phyloP scores from a whole-genome alignment of 2,329 filamentous ascomycete genomes.

The Colletotrichum lentis region DNA sequence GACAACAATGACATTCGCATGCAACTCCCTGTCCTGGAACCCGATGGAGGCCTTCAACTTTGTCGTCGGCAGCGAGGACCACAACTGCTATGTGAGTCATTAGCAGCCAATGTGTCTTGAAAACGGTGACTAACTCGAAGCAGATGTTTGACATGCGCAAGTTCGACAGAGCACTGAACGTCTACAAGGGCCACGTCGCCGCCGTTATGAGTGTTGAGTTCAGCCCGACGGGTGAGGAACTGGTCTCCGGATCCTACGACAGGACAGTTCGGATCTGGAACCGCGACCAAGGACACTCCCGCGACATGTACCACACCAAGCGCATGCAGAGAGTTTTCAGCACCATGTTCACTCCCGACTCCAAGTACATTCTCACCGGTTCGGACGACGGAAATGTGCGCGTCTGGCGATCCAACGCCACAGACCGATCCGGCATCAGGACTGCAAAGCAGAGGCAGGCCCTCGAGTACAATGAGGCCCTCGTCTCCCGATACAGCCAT shows the following conservation, averaged over 20 bases:
- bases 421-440: conserved; percentile 83
- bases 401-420: conserved; percentile 89
- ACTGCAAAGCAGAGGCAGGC: conserved; percentile 84
- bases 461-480: conserved; percentile 87
- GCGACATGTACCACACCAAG: conserved; percentile 97
- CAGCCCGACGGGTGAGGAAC: conserved; percentile 90
- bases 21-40: conserved; percentile 89
- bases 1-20: conserved; percentile 81
- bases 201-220: conserved; percentile 98
- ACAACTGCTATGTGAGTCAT: conserved; percentile 69
- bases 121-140: not conserved
- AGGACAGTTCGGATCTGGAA: conserved; percentile 88
- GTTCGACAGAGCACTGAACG: conserved; percentile 85
- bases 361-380: conserved; percentile 87
- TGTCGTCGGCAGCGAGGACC: conserved; percentile 91
- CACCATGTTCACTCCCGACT: conserved; percentile 84
- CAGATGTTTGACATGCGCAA: conserved; percentile 89
- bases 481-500: conserved; percentile 85
- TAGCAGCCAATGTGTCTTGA: not conserved
- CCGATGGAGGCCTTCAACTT: conserved; percentile 98
- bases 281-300: conserved; percentile 79
- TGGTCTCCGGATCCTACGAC: conserved; percentile 87
- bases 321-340: conserved; percentile 93
- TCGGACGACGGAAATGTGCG: conserved; percentile 91
- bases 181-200: conserved; percentile 86